Percentiles rank a stretch among this genome's conserved stretches.
phyloP scores from a whole-genome alignment of 2,329 filamentous ascomycete species.

The Fusarium sp. region DNA sequence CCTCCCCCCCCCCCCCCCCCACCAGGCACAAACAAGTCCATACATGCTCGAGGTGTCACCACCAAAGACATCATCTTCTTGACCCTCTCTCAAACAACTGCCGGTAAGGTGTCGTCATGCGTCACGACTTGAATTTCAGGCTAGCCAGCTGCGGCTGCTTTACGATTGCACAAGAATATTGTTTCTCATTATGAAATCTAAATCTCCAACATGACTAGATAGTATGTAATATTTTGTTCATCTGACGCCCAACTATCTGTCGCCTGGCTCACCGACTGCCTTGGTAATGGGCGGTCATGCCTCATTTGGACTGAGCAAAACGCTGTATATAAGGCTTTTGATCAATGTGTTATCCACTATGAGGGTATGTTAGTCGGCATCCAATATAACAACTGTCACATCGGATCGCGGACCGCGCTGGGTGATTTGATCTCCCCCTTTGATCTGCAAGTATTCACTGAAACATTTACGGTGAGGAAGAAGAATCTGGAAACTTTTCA shows the following conservation, averaged over 20 bases:
- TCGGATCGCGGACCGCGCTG: constrained; percentile 25
- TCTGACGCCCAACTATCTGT: not conserved
- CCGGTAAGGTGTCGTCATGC: constrained; percentile 24
- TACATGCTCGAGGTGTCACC: constrained; percentile 10
- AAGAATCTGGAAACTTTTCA: not conserved
- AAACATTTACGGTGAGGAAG: constrained; percentile 14
- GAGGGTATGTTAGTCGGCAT: constrained; percentile 14
- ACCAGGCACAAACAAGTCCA: not conserved
- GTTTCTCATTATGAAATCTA: constrained; percentile 4
- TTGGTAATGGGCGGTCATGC: constrained; percentile 22
- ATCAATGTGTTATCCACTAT: constrained; percentile 22
- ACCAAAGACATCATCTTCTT: constrained; percentile 20
- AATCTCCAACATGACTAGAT: no score
- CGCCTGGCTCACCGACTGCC: constrained; percentile 15
- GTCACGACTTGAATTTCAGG: constrained; percentile 4
- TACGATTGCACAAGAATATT: not conserved
- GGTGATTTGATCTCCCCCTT: constrained; percentile 23
- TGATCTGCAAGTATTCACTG: constrained; percentile 24
- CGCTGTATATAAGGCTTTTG: constrained; percentile 7
- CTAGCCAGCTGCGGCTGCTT: constrained; percentile 1
- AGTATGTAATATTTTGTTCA: not conserved
- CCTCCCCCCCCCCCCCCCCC: no score
- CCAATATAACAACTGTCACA: constrained; percentile 14
- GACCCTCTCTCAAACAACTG: constrained; percentile 37
- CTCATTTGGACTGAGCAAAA: constrained; percentile 5